Percentiles rank a stretch among this genome's conserved stretches.
phyloP scores from a whole-genome alignment of 2,329 filamentous ascomycete genomes.

The Hymenoscyphus occultus region DNA sequence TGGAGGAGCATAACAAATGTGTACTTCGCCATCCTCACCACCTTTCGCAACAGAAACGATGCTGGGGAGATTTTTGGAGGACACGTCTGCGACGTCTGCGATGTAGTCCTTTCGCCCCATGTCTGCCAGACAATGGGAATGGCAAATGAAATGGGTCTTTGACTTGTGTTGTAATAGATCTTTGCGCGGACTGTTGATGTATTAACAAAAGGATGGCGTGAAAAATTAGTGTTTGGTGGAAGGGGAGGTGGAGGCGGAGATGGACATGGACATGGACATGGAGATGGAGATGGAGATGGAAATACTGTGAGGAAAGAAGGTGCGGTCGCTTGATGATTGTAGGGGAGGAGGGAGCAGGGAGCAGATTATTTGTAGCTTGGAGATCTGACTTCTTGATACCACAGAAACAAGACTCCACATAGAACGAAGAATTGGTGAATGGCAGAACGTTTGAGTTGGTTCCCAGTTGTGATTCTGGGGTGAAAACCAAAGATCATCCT shows the following conservation, averaged over 20 bases:
- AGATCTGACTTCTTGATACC: not conserved
- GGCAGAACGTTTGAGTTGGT: not conserved
- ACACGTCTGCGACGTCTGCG: constrained; percentile 49
- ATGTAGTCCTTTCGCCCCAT: constrained; percentile 69
- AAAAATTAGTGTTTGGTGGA: not conserved
- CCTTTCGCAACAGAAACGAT: constrained; percentile 57
- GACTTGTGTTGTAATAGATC: not conserved
- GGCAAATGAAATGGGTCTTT: not conserved
- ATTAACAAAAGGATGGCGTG: not conserved
- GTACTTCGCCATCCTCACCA: constrained; percentile 70
- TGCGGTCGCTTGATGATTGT: too few species aligned
- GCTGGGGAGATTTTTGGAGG: constrained; percentile 41
- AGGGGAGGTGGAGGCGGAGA: not conserved
- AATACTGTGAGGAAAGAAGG: not conserved
- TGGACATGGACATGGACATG: not conserved
- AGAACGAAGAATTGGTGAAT: not conserved
- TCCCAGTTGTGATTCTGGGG: not conserved
- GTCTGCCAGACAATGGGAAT: constrained; percentile 1
- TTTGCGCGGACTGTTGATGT: not conserved
- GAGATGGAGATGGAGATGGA: not conserved
- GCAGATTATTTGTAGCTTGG: not conserved
- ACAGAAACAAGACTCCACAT: not conserved
- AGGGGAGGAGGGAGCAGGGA: too few species aligned
- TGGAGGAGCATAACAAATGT: constrained; percentile 52
- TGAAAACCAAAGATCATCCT: not conserved